Base-by-base conservation (phyloP, 2,329 filamentous ascomycete genomes). In the Phoma sp. region DNA sequence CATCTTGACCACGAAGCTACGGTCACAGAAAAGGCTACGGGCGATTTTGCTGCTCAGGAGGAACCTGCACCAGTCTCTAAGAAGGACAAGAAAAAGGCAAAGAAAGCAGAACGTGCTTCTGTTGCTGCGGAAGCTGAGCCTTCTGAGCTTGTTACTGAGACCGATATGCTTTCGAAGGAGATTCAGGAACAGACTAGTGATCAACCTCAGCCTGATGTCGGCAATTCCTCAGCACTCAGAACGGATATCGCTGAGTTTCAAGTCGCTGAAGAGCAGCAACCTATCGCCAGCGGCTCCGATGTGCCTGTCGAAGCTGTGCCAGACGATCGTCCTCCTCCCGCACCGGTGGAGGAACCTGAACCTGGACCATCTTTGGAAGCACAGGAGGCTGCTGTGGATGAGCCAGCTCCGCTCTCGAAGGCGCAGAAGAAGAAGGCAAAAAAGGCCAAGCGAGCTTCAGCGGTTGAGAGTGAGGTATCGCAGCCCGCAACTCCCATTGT, bases 381-480 rank as follows among this genome's bases (percentile, higher is more conserved):
- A 2, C 35, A 25, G 27, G 49, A 46, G 5, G 7, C 39, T 13
- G 39, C 11, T 4, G 23, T 32, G 14, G 35, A 53, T 9, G 39
- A 48, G 23, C 51, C 52, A 47, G 57, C 55, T n/a, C 45, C 47
- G 9, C 52, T 69, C 11, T 66, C 65, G 4, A 70, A 71, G 47
- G 33, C 65, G 2, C 63, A 67, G 32, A 66, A 64, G 57, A 70
- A 68, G 61, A 71, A 70, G 48, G 53, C 59, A 3, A 67, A 69
- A 58, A 68, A 70, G 25, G 60, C 57, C 13, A 68, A 70, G 46
- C 65, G 60, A n/a, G 52, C 52, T 22, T 66, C 64, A 33, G 33
- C 52, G 14, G 50, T 55, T 10, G 58, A 63, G 9, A 49, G 38
- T n/a, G 59, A 61, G 24, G 40, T 18, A 13, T 59, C 55, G 24